Evolutionary conservation across 1,139 yeast species (phyloP), one percentile per base, ranked within the genome.

Genomic region (Eremothecium cymbalariae): DNA sequence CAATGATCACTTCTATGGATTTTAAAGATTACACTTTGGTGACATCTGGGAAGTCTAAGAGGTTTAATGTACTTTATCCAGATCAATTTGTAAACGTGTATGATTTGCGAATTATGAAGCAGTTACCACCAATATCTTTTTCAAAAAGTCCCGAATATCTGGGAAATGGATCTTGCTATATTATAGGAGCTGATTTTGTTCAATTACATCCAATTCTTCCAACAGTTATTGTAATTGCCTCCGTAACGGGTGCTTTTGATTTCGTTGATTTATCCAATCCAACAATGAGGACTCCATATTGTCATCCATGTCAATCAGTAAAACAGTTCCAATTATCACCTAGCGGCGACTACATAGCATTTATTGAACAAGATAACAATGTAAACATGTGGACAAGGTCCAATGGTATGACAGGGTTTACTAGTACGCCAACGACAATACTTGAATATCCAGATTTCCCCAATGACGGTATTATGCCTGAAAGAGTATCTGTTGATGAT

Each of bases 151-250:
- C 33, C 8, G 26, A 27, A 12, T 29, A 33, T 18, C 26, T 32
- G 8, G 57, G 55, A 6, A 47, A 52, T 3, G 56, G 55, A 3
- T 84, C 94, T 0, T 28, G 30, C 5, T 21, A 31, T 13, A 22
- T 29, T 8, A 80, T 86, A 0, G 97, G 97, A 4, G 96, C 97
- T 1, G 70, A 84, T 5, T 81, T 73, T 53, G 93, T 82, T 1
- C 70, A 81, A 33, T 68, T 88, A 44, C 97, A 88, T 59, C 96
- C 97, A 3, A 82, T 82, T 43, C 59, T 86, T 39, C 82, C 96
- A 8, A 82, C 85, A 27, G 76, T 83, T 32, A 72, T 86, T 28
- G 59, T 86, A 8, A 75, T 84, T 13, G 80, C 85, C 0, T 81
- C 95, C 1, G 68, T 68, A 13, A 59, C 72, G 18, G 98, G 98